These are phyloP conservation scores for Hypoxylon sp. DNA, from an alignment of 2,329 filamentous ascomycete species.

Conservation along the genomic window DNA sequence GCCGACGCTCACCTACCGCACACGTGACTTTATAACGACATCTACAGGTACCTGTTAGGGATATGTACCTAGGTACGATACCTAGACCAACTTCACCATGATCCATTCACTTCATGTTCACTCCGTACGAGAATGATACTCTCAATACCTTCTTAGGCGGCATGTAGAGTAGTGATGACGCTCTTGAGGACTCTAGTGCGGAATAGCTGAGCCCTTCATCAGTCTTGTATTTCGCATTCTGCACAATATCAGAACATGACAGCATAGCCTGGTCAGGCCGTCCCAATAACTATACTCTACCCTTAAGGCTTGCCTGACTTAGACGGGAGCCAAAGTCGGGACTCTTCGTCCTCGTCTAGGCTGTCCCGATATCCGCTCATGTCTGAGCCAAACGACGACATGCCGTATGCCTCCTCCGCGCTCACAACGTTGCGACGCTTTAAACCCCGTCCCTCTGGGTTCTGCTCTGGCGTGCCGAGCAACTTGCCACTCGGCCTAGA, in stretches of 20 bases:
- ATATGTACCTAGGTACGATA: no score
- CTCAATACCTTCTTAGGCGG: no score
- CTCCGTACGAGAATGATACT: no score
- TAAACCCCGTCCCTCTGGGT: constrained; percentile 19
- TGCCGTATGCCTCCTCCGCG: constrained; percentile 13
- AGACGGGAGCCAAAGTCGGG: constrained; percentile 16
- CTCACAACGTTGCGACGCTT: constrained; percentile 20
- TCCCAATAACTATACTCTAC: not conserved
- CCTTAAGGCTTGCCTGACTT: constrained; percentile 2
- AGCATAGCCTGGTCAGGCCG: not conserved
- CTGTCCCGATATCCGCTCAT: constrained; percentile 8
- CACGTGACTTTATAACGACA: no score
- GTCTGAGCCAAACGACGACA: constrained; percentile 11
- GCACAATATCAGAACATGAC: constrained; percentile 1
- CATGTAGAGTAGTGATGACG: no score
- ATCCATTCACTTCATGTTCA: no score
- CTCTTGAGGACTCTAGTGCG: no score
- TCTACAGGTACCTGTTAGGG: no score
- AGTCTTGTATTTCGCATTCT: not conserved
- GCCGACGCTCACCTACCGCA: no score
- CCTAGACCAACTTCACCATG: no score
- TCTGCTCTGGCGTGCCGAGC: constrained; percentile 25
- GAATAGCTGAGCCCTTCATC: no score
- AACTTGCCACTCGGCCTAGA: constrained; percentile 10
- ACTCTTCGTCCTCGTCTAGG: constrained; percentile 20